Conservation (phyloP, 2,329 filamentous ascomycete genomes). For the Zalaria sp. region DNA sequence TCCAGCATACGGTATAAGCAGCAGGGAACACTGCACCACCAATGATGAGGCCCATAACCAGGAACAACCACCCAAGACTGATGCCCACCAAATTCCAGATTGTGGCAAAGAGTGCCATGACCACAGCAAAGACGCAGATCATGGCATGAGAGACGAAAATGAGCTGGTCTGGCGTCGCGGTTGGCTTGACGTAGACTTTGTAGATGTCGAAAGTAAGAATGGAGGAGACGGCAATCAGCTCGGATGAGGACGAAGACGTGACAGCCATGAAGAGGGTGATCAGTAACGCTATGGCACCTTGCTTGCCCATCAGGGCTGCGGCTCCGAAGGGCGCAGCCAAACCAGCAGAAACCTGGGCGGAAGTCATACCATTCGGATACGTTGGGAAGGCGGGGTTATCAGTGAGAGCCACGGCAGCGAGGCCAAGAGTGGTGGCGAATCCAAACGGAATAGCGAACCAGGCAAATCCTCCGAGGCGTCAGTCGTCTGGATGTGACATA, state of each 20-base stretch:
- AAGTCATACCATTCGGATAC: slow-evolving; percentile 14
- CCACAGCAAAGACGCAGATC: slow-evolving; percentile 25
- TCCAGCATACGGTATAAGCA: slow-evolving; percentile 21
- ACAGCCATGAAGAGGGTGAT: slow-evolving; percentile 16
- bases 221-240: slow-evolving; percentile 25
- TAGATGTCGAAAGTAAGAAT: slow-evolving; percentile 27
- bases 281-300: slow-evolving; percentile 10
- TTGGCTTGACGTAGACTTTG: slow-evolving; percentile 24
- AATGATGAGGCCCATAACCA: slow-evolving; percentile 27
- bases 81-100: slow-evolving; percentile 23
- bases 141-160: slow-evolving; percentile 25
- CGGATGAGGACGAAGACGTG: slow-evolving; percentile 16
- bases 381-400: slow-evolving; percentile 29
- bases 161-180: slow-evolving; percentile 19
- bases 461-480: slow-evolving; percentile 9
- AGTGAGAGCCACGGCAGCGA: slow-evolving; percentile 29
- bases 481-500: too few species aligned
- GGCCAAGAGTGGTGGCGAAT: slow-evolving; percentile 31
- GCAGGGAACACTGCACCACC: slow-evolving; percentile 24
- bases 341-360: slow-evolving; percentile 10
- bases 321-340: slow-evolving; percentile 11
- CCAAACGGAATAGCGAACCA: slow-evolving; percentile 36
- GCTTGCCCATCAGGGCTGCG: slow-evolving; percentile 11
- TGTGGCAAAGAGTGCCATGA: slow-evolving; percentile 17
- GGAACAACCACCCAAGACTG: slow-evolving; percentile 26